Base-by-base conservation (phyloP, 768 basidiomycete genomes). In the Russula earlei region DNA sequence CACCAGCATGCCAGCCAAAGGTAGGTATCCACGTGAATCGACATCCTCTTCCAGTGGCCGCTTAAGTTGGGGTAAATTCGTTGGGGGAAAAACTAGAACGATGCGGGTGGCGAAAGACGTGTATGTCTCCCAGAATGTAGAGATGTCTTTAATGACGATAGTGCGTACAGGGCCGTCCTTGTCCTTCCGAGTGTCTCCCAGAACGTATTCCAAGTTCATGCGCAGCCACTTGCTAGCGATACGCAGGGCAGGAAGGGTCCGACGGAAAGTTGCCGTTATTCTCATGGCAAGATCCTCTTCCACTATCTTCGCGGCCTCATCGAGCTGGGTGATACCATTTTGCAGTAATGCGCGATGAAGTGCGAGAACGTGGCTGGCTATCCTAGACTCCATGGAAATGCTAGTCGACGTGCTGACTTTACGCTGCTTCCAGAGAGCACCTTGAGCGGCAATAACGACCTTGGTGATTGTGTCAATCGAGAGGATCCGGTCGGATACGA, bases 201-300 rank as follows among this genome's bases (percentile, higher is more conserved):
- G 24, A 34, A 62, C 31, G 55, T 56, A 60, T 52, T 52, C 50
- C 57, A 79, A 69, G 66, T 97, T 91, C 4, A 81, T 81, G 29
- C 78, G 74, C 12, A 97, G 67, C 96, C 96, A 99, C 67, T 92
- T 94, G 64, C 84, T 84, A 5, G 85, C 82, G 53, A 97, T 84
- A 19, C 95, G 82, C 33, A 98, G 72, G 6, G 90, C 85, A 5
- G 93, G 93, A 6, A 98, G 73, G 5, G 87, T 85, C 27, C 96
- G 79, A 46, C 95, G 77, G 58, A 97, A 86, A 12, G 80, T 77
- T 1, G 93, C 93, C 1, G 87, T 87, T 65, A 99, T 96, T 22
- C 79, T 77, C 67, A 87, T 84, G 5, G 87, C 88, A 12, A 91
- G 74, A 65, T 84, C 82, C 36, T 75, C 69, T 58, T 81, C 77